Conservation (phyloP, 2,329 filamentous ascomycete species). For the Ophiostoma piceae region DNA sequence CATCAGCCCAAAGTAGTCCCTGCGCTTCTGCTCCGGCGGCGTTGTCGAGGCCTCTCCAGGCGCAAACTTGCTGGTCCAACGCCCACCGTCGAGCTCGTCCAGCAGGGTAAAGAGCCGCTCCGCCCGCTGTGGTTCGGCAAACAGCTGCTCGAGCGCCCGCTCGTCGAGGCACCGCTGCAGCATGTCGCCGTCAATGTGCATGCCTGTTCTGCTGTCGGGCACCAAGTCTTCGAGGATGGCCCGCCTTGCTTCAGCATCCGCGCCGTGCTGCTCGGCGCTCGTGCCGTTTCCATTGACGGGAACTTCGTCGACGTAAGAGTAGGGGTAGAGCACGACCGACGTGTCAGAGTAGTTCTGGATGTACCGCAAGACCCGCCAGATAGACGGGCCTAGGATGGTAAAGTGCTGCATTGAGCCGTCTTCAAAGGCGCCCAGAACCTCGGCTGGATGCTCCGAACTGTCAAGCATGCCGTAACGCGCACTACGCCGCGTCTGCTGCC, state of each 20-base stretch:
- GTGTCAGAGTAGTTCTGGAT: constrained; percentile 62
- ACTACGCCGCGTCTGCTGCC: constrained; percentile 38
- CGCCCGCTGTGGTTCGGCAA: constrained; percentile 34
- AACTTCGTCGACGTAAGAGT: constrained; percentile 34
- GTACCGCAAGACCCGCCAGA: constrained; percentile 66
- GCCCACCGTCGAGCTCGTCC: constrained; percentile 44
- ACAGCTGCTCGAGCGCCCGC: constrained; percentile 42
- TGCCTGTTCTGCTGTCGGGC: constrained; percentile 40
- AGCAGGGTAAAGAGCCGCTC: constrained; percentile 47
- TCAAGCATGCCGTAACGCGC: constrained; percentile 42
- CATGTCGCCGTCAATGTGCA: constrained; percentile 65
- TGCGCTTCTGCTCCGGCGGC: constrained; percentile 22
- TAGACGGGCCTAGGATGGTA: constrained; percentile 54
- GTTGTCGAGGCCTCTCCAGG: too few relatives aligned
- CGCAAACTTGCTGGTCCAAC: constrained; percentile 35
- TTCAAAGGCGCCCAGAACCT: constrained; percentile 60
- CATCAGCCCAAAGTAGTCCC: constrained; percentile 43
- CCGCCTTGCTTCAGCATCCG: constrained; percentile 19
- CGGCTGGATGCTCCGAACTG: constrained; percentile 40
- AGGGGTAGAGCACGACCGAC: constrained; percentile 47
- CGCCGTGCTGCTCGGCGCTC: constrained; percentile 16
- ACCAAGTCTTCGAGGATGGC: constrained; percentile 34
- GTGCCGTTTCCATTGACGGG: background rate
- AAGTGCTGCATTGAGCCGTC: constrained; percentile 68
- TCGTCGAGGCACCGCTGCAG: constrained; percentile 50